Conservation (phyloP, 441 rosid species). For the Oxalis stricta region DNA sequence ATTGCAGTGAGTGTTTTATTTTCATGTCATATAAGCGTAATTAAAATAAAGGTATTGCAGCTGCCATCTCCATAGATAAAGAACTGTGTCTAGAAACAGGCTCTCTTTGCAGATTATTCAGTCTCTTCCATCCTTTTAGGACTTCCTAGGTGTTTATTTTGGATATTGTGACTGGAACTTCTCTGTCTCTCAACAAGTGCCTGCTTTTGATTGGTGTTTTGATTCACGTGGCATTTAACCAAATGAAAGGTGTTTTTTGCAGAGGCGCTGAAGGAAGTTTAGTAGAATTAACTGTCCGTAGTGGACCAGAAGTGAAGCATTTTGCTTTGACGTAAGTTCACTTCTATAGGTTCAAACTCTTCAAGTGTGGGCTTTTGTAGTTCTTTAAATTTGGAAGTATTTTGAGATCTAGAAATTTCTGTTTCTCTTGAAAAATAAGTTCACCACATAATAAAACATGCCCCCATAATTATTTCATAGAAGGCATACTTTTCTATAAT, state of each 20-base stretch:
- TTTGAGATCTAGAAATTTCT: background rate
- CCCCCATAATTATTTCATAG: no score
- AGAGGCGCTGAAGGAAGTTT: slow-evolving; percentile 95
- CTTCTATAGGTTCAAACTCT: background rate
- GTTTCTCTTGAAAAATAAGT: background rate
- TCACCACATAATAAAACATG: no score
- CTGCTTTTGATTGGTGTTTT: background rate
- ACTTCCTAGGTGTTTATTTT: no score
- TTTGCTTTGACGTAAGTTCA: slow-evolving; percentile 53
- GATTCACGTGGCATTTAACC: slow-evolving; percentile 2
- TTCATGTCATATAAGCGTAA: background rate
- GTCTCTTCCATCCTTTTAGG: no score
- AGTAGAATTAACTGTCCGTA: slow-evolving; percentile 60
- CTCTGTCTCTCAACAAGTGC: background rate
- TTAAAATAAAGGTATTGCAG: background rate
- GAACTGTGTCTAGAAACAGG: background rate
- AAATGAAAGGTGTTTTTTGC: slow-evolving; percentile 7
- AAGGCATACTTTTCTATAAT: no score
- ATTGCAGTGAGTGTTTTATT: slow-evolving; percentile 56
- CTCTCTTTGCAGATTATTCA: no score
- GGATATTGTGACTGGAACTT: background rate
- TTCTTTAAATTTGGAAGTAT: background rate
- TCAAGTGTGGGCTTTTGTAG: background rate
- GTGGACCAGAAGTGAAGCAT: slow-evolving; percentile 63
- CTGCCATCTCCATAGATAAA: background rate